Evolutionary conservation across 495 filamentous ascomycete species (phyloP).

Genomic region (Clohesyomyces aquaticus): DNA sequence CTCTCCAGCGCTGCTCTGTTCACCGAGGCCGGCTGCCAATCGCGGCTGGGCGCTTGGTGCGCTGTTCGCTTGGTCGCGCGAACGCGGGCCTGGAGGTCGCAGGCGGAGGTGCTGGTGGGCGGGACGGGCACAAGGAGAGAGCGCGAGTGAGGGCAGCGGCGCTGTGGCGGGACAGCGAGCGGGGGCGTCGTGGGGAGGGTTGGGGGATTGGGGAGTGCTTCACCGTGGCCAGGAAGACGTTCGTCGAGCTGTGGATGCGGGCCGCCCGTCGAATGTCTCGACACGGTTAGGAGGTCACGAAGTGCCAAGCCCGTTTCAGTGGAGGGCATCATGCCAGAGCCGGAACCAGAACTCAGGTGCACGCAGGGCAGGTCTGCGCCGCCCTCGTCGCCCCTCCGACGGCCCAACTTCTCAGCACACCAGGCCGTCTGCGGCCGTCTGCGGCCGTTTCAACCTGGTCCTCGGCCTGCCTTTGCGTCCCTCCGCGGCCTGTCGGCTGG

Average conservation of each 20-base stretch:
- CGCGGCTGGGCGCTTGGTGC: slow-evolving; percentile 3
- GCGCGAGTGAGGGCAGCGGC: too few relatives aligned
- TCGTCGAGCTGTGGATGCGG: neutral
- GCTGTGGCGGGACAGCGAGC: neutral
- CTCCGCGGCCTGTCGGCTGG: neutral
- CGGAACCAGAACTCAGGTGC: neutral
- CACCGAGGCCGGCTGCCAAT: neutral
- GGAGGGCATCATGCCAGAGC: too few relatives aligned
- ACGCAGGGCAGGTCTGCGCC: neutral
- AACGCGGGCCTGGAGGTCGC: neutral
- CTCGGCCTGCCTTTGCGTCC: neutral
- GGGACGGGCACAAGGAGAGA: neutral
- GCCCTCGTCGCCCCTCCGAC: neutral
- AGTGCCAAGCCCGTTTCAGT: neutral
- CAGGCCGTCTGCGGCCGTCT: neutral
- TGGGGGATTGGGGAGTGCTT: neutral
- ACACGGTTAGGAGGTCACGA: neutral
- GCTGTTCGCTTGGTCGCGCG: slow-evolving; percentile 2
- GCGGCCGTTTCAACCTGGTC: too few relatives aligned
- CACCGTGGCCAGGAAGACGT: too few relatives aligned
- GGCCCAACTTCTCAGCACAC: neutral
- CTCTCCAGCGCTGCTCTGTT: neutral
- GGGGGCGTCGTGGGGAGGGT: neutral
- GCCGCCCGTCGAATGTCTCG: neutral
- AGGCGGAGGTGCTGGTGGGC: neutral